Percentiles rank a stretch among this genome's conserved stretches.
Evolutionary conservation across 2,329 filamentous ascomycete species (phyloP).

Genomic region (Diaporthe batatas): DNA sequence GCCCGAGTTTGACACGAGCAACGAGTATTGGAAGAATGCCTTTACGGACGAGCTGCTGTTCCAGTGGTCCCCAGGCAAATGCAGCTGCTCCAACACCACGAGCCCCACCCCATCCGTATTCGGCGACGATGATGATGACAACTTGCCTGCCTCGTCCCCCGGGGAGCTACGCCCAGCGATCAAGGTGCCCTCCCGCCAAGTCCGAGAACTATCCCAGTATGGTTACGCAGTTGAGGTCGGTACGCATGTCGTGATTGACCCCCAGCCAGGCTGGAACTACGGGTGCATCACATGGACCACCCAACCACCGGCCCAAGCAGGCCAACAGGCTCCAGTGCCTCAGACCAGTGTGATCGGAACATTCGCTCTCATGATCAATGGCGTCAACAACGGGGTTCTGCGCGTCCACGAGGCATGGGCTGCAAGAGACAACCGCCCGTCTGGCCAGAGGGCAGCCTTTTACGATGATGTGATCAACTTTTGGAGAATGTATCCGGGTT

Average conservation of each 20-base stretch:
- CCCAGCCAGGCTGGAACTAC: not conserved
- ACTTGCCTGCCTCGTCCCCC: not conserved
- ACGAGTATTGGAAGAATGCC: not conserved
- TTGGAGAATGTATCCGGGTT: not conserved
- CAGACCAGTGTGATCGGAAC: not conserved
- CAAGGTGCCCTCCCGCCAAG: not conserved
- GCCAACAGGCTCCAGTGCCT: too few species aligned
- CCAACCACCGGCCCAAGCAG: too few species aligned
- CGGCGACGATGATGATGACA: not conserved
- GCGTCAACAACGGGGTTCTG: not conserved
- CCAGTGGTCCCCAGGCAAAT: not conserved
- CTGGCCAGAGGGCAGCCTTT: not conserved
- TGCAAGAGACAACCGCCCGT: not conserved
- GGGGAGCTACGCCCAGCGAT: not conserved
- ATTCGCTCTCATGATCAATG: conserved; percentile 2
- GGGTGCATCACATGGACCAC: not conserved
- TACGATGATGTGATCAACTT: conserved; percentile 5
- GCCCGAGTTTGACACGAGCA: not conserved
- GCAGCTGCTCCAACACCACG: conserved; percentile 1
- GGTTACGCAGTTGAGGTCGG: too few species aligned
- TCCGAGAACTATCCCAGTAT: not conserved
- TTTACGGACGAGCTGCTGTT: not conserved
- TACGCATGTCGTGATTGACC: too few species aligned
- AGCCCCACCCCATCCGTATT: not conserved
- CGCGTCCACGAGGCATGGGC: conserved; percentile 9